Base-by-base conservation (phyloP, 768 basidiomycete species). In the Ramaria sp. region DNA sequence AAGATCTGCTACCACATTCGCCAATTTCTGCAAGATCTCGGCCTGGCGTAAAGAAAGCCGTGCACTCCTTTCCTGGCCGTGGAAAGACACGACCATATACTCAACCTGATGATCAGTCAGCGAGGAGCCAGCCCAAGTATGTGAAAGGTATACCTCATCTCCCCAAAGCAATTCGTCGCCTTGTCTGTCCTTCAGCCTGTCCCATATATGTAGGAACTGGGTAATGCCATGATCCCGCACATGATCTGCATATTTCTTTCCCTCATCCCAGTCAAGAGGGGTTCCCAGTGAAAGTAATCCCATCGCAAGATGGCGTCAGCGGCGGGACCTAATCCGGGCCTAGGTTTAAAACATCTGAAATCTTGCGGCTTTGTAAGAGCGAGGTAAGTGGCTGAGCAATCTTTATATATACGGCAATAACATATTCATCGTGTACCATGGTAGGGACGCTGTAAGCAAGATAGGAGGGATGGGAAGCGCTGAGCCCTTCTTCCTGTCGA, bases 161-260 rank as follows among this genome's bases (percentile, higher is more conserved):
- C 96, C 96, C 96, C 96, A 99, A 11, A 96, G 78, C 31, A 99
- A 74, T 61, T 91, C 88, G 65, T 98, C 93, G 1, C 93, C 94
- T 20, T 81, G 79, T 61, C 90, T 78, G 66, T 91, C 87, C 77
- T 96, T 98, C 67, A 94, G 77, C 49, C 84, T 81, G 66, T 93
- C 83, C 92, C 93, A 99, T 51, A 83, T 91, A 64, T 94, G 80
- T 54, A 99, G 71, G 69, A 99, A 95, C 71, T 99, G 96, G 7
- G 88, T 84, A 65, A 98, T 91, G 47, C 96, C 96, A 69, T 98
- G 94, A 52, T 75, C 72, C 61, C 93, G 78, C 62, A 98, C 90
- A 72, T 97, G 91, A 66, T 92, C 83, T 15, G 91, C 88, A 63
- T 90, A 79, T 57, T 83, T 78, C 69, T 87, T 90, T 51, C 91